Percentiles rank a stretch among this genome's conserved stretches.
Conservation (phyloP, 2,329 filamentous ascomycete genomes). For the Tolypocladium tundrense region DNA sequence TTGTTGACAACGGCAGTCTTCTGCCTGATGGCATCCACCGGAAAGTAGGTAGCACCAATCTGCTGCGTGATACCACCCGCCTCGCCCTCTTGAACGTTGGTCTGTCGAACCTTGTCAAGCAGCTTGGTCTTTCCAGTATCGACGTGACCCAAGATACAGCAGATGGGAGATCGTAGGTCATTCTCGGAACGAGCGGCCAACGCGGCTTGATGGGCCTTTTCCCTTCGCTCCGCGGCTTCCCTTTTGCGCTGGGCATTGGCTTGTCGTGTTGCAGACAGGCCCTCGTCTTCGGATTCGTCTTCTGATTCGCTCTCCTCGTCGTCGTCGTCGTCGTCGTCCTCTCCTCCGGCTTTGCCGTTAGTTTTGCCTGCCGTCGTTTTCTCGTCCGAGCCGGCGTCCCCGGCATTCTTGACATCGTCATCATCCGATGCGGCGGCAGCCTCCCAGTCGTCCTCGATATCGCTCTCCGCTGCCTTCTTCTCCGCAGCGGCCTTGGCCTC, state of each 20-base stretch:
- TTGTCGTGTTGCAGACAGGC: constrained; percentile 59
- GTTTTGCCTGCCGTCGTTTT: constrained; percentile 34
- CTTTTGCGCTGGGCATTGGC: constrained; percentile 72
- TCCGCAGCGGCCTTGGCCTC: constrained; percentile 44
- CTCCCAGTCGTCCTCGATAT: constrained; percentile 80
- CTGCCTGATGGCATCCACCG: constrained; percentile 79
- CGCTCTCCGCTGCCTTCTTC: constrained; percentile 46
- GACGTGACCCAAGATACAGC: constrained; percentile 99
- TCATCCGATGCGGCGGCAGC: constrained; percentile 62
- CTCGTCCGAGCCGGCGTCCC: constrained; percentile 79
- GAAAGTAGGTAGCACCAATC: constrained; percentile 99
- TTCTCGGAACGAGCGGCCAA: constrained; percentile 86
- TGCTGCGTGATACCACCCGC: constrained; percentile 99
- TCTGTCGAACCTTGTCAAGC: constrained; percentile 95
- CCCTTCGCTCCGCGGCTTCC: constrained; percentile 78
- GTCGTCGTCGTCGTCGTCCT: constrained; percentile 31
- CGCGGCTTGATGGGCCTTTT: constrained; percentile 85
- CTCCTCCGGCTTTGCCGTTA: constrained; percentile 25
- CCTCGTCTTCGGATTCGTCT: constrained; percentile 61
- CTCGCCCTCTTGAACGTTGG: constrained; percentile 97
- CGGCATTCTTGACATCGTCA: constrained; percentile 81
- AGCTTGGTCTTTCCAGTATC: constrained; percentile 99
- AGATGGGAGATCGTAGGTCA: constrained; percentile 92
- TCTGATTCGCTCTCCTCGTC: constrained; percentile 24
- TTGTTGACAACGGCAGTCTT: constrained; percentile 92